These are phyloP conservation scores for Eleusine indica DNA, from an alignment of 176 grass and related monocot species.

Conservation along the genomic window DNA sequence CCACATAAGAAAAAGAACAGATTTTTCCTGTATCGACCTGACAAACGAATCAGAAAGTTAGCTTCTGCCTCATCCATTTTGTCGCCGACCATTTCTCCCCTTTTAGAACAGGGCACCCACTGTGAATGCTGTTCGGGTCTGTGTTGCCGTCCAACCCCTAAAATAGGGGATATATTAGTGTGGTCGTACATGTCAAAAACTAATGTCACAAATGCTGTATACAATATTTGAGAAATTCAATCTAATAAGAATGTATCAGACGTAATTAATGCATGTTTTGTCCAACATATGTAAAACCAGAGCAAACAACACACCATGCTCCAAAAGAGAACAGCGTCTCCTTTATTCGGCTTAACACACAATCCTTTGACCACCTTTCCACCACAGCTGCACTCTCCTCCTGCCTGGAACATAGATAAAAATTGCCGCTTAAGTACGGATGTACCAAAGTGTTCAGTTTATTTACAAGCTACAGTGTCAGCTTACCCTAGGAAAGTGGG, in stretches of 20 bases:
- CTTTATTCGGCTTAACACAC: conserved; percentile 93
- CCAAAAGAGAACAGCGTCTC: conserved; percentile 95
- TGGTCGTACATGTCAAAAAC: background rate
- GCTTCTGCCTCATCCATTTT: conserved; percentile 95
- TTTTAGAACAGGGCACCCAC: conserved; percentile 81
- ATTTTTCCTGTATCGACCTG: background rate
- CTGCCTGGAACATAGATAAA: conserved; percentile 49
- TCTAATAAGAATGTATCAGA: background rate
- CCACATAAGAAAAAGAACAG: background rate
- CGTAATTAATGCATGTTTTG: background rate
- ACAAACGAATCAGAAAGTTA: conserved; percentile 48
- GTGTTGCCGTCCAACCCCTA: conserved; percentile 77
- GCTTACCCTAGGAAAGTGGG: conserved; percentile 82
- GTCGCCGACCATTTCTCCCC: conserved; percentile 98
- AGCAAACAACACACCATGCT: conserved; percentile 61
- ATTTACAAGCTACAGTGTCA: conserved; percentile 10
- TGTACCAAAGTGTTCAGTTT: background rate
- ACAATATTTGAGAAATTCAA: background rate
- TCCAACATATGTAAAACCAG: background rate
- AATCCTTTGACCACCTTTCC: conserved; percentile 66
- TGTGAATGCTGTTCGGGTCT: conserved; percentile 75
- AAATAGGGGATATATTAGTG: background rate
- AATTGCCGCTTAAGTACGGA: background rate
- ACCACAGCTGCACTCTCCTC: conserved; percentile 84
- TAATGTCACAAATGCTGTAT: background rate